These are phyloP conservation scores for Capsicum pubescens DNA, from an alignment of 257 asterid species.

Conservation along the genomic window DNA sequence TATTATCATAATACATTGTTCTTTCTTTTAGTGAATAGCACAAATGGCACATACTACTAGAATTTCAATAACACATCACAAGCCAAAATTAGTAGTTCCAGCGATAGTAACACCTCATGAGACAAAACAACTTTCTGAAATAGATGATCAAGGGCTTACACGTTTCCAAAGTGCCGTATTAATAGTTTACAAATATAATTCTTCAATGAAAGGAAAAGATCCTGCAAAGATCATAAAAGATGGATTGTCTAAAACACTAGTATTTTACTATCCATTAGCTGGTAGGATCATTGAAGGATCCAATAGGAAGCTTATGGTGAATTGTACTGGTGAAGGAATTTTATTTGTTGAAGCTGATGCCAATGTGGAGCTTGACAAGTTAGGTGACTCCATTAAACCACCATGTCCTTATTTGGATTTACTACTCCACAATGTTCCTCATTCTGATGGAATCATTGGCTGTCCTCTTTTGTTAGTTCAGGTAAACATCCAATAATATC, in stretches of 20 bases:
- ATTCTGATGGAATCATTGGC: not conserved
- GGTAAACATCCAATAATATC: not conserved
- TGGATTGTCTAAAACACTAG: constrained; percentile 33
- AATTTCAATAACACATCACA: not conserved
- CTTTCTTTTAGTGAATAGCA: too few species aligned
- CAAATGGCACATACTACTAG: not conserved
- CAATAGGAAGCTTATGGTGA: constrained; percentile 31
- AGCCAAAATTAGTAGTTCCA: not conserved
- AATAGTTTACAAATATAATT: not conserved
- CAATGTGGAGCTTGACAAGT: not conserved
- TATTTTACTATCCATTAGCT: constrained; percentile 36
- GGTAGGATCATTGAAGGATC: constrained; percentile 31
- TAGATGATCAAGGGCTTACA: not conserved
- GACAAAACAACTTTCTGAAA: not conserved
- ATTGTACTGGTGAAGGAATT: constrained; percentile 35
- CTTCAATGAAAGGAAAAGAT: not conserved
- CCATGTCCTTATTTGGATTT: not conserved
- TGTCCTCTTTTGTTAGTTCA: not conserved
- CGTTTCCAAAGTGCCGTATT: not conserved
- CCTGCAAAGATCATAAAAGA: constrained; percentile 13
- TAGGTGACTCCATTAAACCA: not conserved
- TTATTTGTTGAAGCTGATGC: constrained; percentile 34
- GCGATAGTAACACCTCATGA: not conserved
- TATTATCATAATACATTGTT: not conserved
- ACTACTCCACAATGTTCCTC: not conserved